Conservation (phyloP, 163 green algal genomes). For the Prototheca wickerhamii region DNA sequence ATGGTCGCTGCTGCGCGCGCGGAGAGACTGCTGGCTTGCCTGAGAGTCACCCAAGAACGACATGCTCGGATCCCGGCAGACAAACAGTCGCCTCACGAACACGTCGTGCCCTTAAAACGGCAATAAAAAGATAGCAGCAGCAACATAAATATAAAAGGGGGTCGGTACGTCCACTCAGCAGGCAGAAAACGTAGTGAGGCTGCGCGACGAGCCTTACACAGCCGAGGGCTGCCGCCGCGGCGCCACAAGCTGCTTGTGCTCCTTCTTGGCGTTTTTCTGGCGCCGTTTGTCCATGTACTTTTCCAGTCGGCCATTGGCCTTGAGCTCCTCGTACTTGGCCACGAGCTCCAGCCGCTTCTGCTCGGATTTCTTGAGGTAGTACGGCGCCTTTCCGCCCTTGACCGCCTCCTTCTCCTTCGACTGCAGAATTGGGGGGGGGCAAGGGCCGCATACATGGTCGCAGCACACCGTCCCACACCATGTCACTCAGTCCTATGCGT, state of each 20-base stretch:
- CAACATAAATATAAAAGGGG: neutral
- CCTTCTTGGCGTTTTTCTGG: slow-evolving; percentile 81
- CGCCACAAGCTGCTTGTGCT: slow-evolving; percentile 41
- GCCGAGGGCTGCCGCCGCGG: neutral
- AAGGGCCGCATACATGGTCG: neutral
- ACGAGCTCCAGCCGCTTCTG: slow-evolving; percentile 62
- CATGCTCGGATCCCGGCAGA: no score
- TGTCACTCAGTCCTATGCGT: no score
- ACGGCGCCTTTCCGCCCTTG: slow-evolving; percentile 68
- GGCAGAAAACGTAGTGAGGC: neutral
- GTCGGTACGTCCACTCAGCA: neutral
- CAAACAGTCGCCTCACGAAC: no score
- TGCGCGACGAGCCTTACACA: no score
- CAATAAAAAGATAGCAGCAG: no score
- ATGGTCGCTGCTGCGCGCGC: no score
- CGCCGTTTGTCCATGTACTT: slow-evolving; percentile 80
- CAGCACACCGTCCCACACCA: neutral
- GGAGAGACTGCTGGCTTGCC: no score
- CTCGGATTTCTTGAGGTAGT: slow-evolving; percentile 72
- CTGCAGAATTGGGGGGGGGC: slow-evolving; percentile 18
- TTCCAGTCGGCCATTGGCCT: slow-evolving; percentile 65
- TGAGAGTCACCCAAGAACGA: no score
- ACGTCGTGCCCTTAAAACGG: no score
- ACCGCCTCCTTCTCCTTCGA: slow-evolving; percentile 50
- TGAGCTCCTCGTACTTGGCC: slow-evolving; percentile 74